These are phyloP conservation scores for Eudorina sp. DNA, from an alignment of 139 green algal species.

Conservation along the genomic window DNA sequence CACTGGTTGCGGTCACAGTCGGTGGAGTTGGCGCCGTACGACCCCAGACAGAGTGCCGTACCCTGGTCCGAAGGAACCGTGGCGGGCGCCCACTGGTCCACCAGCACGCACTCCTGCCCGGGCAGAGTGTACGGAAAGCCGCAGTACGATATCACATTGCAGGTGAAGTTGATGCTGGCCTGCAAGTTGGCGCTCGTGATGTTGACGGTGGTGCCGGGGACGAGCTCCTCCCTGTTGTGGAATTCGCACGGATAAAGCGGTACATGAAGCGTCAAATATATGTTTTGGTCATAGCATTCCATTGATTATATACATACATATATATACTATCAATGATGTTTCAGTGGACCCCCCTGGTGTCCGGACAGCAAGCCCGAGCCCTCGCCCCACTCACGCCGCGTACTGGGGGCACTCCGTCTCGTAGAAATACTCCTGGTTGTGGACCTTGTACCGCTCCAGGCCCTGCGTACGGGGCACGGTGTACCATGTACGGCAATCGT, in stretches of 20 bases:
- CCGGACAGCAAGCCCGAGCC: too few species aligned
- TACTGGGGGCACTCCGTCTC: background rate
- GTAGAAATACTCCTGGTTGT: background rate
- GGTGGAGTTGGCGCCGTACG: background rate
- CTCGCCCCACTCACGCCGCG: slow-evolving; percentile 13
- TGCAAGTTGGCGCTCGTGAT: background rate
- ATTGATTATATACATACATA: too few species aligned
- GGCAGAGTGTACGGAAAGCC: slow-evolving; percentile 21
- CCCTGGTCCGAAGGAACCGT: slow-evolving; percentile 13
- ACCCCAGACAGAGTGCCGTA: slow-evolving; percentile 5
- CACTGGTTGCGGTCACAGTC: slow-evolving; percentile 18
- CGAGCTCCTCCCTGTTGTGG: too few species aligned
- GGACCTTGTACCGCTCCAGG: slow-evolving; percentile 28
- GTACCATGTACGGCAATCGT: too few species aligned
- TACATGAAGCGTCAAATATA: too few species aligned
- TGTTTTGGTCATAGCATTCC: too few species aligned
- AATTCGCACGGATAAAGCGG: too few species aligned
- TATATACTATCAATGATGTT: too few species aligned
- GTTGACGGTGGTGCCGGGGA: slow-evolving; percentile 10
- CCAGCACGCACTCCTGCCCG: slow-evolving; percentile 5
- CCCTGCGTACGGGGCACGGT: background rate
- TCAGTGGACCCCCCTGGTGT: too few species aligned
- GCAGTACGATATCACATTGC: slow-evolving; percentile 46
- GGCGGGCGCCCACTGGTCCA: background rate
- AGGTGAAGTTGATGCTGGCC: slow-evolving; percentile 1